A percentile compares a stretch with the other conserved stretches of the same genome.
Evolutionary conservation across 139 green algal species (phyloP).

Genomic region (Penium margaritaceum): DNA sequence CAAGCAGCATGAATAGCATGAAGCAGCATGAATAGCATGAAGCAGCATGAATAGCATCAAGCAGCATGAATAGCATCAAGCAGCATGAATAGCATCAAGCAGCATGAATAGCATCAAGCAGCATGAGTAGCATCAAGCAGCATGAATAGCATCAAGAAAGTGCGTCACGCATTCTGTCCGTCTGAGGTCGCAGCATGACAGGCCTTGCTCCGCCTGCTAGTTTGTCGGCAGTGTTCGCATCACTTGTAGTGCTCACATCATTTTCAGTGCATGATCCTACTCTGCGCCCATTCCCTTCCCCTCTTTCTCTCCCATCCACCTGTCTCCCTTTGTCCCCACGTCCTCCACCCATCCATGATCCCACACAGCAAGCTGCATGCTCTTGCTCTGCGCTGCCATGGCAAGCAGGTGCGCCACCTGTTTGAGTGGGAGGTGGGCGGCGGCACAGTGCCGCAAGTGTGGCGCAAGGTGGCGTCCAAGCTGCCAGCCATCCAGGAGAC

Average conservation of each 20-base stretch:
- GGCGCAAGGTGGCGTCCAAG: background rate
- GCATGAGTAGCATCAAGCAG: too few species aligned
- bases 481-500: slow-evolving; percentile 1
- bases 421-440: background rate
- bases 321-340: background rate
- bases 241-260: background rate
- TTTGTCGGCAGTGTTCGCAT: background rate
- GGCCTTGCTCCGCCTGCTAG: background rate
- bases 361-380: too few species aligned
- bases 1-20: background rate
- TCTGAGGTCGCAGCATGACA: too few species aligned
- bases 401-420: background rate
- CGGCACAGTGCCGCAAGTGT: slow-evolving; percentile 1
- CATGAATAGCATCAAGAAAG: background rate
- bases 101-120: too few species aligned
- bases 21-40: too few species aligned
- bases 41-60: too few species aligned
- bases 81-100: too few species aligned
- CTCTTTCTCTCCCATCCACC: background rate
- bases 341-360: background rate
- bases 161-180: too few species aligned
- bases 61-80: too few species aligned
- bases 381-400: too few species aligned
- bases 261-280: background rate
- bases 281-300: background rate